Conservation (phyloP, 768 basidiomycete species). For the Suillus decipiens region DNA sequence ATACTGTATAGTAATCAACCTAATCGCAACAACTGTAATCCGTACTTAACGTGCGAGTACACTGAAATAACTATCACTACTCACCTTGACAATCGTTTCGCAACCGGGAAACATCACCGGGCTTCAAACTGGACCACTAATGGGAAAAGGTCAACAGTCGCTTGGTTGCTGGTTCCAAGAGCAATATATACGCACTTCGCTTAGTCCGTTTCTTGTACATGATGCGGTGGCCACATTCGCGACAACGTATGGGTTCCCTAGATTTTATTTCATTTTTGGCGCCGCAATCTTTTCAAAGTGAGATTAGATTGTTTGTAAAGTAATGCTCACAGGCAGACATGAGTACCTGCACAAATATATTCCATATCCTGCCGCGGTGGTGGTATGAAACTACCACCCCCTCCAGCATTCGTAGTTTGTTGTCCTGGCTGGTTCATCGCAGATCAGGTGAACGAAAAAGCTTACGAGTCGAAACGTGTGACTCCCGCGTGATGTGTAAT, state of each 20-base stretch:
- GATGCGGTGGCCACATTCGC: slow-evolving; percentile 96
- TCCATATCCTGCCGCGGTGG: slow-evolving; percentile 69
- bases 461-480: slow-evolving; percentile 14
- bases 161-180: slow-evolving; percentile 1
- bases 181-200: slow-evolving; percentile 66
- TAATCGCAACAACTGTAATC: slow-evolving; percentile 15
- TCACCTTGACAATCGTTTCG: slow-evolving; percentile 9
- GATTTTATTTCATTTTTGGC: slow-evolving; percentile 90
- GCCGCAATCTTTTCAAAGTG: slow-evolving; percentile 69
- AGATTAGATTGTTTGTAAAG: slow-evolving; percentile 17
- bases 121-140: slow-evolving; percentile 38
- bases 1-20: slow-evolving; percentile 11
- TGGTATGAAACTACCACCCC: slow-evolving; percentile 31
- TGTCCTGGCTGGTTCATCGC: slow-evolving; percentile 43
- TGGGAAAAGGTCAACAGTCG: slow-evolving; percentile 7
- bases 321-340: slow-evolving; percentile 8
- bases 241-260: slow-evolving; percentile 91
- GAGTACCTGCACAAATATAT: slow-evolving; percentile 82
- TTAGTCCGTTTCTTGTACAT: slow-evolving; percentile 98
- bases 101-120: slow-evolving; percentile 21
- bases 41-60: neutral
- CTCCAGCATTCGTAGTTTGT: slow-evolving; percentile 33
- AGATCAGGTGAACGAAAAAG: slow-evolving; percentile 15
- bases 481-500: slow-evolving; percentile 19
- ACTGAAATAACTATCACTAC: slow-evolving; percentile 1